Evolutionary conservation across 225 moss, liverwort and hornwort genomes (phyloP).

Genomic region (Pseudisothecium myosuroides): DNA sequence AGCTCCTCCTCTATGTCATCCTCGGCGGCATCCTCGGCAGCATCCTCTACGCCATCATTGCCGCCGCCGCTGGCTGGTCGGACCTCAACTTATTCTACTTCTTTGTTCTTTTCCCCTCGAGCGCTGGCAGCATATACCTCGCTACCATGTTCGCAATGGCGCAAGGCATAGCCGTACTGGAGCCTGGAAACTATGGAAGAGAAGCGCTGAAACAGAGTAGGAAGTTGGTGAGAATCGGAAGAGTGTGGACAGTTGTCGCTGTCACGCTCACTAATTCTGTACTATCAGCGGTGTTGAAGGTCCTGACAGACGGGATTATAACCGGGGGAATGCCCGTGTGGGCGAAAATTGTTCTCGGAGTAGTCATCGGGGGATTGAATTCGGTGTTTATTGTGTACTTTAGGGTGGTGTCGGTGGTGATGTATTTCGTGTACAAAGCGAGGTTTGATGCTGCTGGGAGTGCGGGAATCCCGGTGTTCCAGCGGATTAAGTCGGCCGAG

Average conservation of each 20-base stretch:
- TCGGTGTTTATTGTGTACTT: background rate
- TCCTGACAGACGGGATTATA: accelerated
- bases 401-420: background rate
- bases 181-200: background rate
- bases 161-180: background rate
- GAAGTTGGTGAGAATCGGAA: background rate
- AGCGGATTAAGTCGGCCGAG: background rate
- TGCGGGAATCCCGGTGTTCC: background rate
- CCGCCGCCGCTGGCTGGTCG: background rate
- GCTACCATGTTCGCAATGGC: background rate
- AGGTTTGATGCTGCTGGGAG: background rate
- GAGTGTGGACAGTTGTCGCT: background rate
- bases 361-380: background rate
- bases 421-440: conserved; percentile 1
- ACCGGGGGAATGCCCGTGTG: background rate
- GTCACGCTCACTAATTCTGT: accelerated
- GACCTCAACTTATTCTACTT: background rate
- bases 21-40: accelerated
- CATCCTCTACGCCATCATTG: background rate
- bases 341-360: background rate
- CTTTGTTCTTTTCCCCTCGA: accelerated
- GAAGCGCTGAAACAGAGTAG: background rate
- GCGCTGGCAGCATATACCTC: accelerated
- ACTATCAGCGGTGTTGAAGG: accelerated
- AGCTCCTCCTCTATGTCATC: accelerated